Base-by-base conservation (phyloP, 139 green algal genomes). In the Nannochloris sp. region DNA sequence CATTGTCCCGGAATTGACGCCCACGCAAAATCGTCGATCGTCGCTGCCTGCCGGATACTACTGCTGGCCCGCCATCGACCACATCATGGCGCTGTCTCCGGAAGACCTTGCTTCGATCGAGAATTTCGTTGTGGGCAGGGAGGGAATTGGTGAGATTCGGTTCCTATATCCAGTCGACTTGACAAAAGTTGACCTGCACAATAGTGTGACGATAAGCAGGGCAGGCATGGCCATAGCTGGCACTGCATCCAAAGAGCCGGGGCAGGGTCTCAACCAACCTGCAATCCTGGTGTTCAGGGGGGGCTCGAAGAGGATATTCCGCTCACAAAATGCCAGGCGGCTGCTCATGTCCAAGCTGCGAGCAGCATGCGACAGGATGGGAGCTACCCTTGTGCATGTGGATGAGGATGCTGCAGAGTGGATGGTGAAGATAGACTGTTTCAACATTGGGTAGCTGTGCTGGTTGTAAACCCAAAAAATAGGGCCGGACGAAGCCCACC, bases 131-230 rank as follows among this genome's bases (percentile, higher is more conserved):
- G 11, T 81, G 0, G 70, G 74, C 2, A 57, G 66, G 13, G 16
- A 65, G 12, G 61, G 59, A 40, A 2, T 64, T 4, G 74, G 74
- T 4, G 74, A 81, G 49, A 55, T 81, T 2, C 13, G n/a, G 12
- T 79, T 79, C 49, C 23, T 81, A 9, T 48, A 69, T 37, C 70
- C 70, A 44, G 69, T 81, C 10, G 36, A 79, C 61, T 20, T 81
- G 30, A 53, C 31, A 6, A 33, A 23, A 26, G 17, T 62, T 9
- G 51, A 75, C 57, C 36, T 81, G 25, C 71, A 71, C 17, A 29
- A 46, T 4, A 43, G 56, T 5, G 30, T 74, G 4, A 31, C 62
- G 50, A 72, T 81, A 8, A 50, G 71, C 40, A 65, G 50, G 36
- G 74, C 71, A 3, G 25, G 33, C 20, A 66, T 81, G 17, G 16